Conservation (phyloP, 1,284 basidiomycete genomes). For the Porodaedalea pini region DNA sequence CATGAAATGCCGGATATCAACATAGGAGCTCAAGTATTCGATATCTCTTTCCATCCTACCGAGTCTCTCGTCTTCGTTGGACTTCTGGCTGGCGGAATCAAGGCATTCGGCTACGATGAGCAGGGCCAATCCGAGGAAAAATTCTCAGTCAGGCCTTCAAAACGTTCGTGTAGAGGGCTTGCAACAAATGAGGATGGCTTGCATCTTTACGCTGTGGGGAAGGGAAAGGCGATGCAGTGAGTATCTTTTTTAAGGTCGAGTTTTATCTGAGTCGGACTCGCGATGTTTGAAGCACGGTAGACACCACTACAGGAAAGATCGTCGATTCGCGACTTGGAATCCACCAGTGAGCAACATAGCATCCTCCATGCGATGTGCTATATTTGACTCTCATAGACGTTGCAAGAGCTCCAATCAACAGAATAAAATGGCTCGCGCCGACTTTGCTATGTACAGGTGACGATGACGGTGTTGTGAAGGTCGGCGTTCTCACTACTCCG, state of each 20-base stretch:
- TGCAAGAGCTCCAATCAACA: conserved; percentile 78
- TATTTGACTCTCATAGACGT: conserved; percentile 35
- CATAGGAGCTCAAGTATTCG: conserved; percentile 80
- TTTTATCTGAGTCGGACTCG: not conserved
- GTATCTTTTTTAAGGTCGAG: conserved; percentile 31
- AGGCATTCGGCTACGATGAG: conserved; percentile 73
- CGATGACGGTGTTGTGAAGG: conserved; percentile 92
- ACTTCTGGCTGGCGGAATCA: conserved; percentile 80
- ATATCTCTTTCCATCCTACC: conserved; percentile 82
- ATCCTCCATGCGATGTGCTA: conserved; percentile 21
- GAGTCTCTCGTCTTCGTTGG: conserved; percentile 69
- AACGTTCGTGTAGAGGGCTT: conserved; percentile 74
- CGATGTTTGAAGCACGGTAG: conserved; percentile 52
- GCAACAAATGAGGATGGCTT: conserved; percentile 62
- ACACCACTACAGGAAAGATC: conserved; percentile 63
- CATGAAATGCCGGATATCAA: conserved; percentile 66
- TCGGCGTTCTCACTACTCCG: conserved; percentile 31
- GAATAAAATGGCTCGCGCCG: conserved; percentile 66
- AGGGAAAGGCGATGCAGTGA: conserved; percentile 77
- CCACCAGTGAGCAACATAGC: conserved; percentile 67
- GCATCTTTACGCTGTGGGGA: conserved; percentile 77
- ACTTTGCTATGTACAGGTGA: conserved; percentile 83
- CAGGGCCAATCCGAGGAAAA: conserved; percentile 51
- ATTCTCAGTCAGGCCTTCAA: conserved; percentile 63
- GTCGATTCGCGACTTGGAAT: conserved; percentile 59